Evolutionary conservation across 2,329 filamentous ascomycete species (phyloP), one percentile per base, ranked within the genome.

Genomic region (Aspergillus pseudonomiae): DNA sequence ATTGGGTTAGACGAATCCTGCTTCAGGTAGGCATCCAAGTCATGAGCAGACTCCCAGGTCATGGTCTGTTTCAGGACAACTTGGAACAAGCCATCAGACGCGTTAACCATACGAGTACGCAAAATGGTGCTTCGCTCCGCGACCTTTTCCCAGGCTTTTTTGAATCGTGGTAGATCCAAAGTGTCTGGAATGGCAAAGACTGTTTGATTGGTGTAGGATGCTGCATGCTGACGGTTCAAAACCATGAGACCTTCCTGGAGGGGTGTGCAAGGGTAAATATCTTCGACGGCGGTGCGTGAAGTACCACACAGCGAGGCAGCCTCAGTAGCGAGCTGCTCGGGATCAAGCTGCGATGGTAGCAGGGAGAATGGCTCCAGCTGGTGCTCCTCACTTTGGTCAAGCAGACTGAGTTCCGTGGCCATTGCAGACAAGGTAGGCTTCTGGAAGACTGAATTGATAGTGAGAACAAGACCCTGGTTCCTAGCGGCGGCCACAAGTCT

Each of bases 361-460:
- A 48, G 41, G 14, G 46, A 50, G 26, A 50, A 50, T 19, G 24
- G 46, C 46, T 50, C 46, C 26, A 50, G 7, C 16, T 50, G 46
- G 26, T 26, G 46, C 26, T 50, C 46, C 46, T 50, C 46, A 32
- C 16, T 50, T n/a, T 50, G 46, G 3, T 50, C 46, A 26, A 50
- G 26, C 7, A 50, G 46, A 28, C 46, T 26, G 30, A 50, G 46
- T 10, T 50, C 30, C 21, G 36, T 48, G 9, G 85, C 84, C 77
- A 87, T 82, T 50, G 86, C 84, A 59, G 73, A 55, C n/a, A 82
- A 63, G 5, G 73, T 60, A 53, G 65, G 68, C 41, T 67, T 41
- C 14, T 62, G 58, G 62, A 74, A 73, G n/a, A 74, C 65, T 16
- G 73, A 66, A n/a, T 70, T 65, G 24, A 74, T 71, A 11, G 69